phyloP scores from a whole-genome alignment of 2,329 filamentous ascomycete species.

The Aspergillus floridensis region DNA sequence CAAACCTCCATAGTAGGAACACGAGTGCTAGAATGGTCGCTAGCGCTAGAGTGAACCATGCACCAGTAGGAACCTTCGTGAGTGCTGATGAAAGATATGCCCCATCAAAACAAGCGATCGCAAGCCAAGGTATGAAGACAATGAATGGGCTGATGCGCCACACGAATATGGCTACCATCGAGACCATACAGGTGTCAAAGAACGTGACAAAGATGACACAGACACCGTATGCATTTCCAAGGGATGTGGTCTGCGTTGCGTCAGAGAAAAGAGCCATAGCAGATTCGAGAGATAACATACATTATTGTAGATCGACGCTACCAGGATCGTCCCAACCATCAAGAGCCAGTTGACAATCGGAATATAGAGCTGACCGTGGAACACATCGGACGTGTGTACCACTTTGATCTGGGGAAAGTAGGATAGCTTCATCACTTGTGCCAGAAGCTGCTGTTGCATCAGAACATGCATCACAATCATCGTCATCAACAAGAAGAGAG shows the following conservation, averaged over 20 bases:
- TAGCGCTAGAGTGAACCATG: conserved; percentile 73
- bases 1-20: conserved; percentile 74
- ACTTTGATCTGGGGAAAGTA: conserved; percentile 77
- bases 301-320: conserved; percentile 71
- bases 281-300: conserved; percentile 14
- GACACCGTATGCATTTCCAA: conserved; percentile 74
- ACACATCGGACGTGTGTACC: conserved; percentile 66
- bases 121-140: conserved; percentile 56
- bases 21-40: conserved; percentile 60
- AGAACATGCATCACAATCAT: not conserved
- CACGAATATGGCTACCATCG: conserved; percentile 68
- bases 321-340: conserved; percentile 71
- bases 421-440: conserved; percentile 68
- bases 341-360: conserved; percentile 74
- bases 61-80: conserved; percentile 70
- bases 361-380: conserved; percentile 74
- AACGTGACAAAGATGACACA: conserved; percentile 80
- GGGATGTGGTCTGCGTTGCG: conserved; percentile 55
- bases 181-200: conserved; percentile 72
- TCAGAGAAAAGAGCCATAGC: conserved; percentile 1
- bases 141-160: conserved; percentile 70
- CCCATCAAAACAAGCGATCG: conserved; percentile 50
- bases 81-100: conserved; percentile 68
- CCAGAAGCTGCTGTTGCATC: conserved; percentile 47
- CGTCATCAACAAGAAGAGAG: not conserved